Evolutionary conservation across 495 filamentous ascomycete species (phyloP).

Genomic region (Podospora pseudopauciseta): DNA sequence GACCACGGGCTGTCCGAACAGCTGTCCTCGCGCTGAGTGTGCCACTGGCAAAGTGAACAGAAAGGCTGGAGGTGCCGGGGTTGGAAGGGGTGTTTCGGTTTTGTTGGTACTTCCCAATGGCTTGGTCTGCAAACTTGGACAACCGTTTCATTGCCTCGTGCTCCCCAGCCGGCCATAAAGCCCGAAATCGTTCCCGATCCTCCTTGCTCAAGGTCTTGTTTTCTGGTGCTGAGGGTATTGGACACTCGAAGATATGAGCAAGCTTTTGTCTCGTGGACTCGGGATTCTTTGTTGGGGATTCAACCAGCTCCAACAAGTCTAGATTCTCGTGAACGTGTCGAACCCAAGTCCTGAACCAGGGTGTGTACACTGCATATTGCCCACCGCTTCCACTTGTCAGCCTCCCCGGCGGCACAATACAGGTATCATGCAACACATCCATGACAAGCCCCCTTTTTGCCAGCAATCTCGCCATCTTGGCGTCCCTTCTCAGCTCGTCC

Average conservation of each 20-base stretch:
- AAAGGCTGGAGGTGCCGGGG: slow-evolving; percentile 67
- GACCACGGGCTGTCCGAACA: slow-evolving; percentile 59
- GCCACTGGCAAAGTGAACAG: slow-evolving; percentile 73
- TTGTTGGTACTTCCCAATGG: slow-evolving; percentile 57
- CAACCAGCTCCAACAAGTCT: slow-evolving; percentile 57
- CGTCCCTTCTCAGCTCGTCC: slow-evolving; percentile 72
- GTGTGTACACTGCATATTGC: slow-evolving; percentile 80
- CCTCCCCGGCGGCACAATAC: slow-evolving; percentile 70
- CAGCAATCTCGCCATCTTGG: slow-evolving; percentile 57
- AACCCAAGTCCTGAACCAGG: slow-evolving; percentile 78
- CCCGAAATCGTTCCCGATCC: slow-evolving; percentile 53
- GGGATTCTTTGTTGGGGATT: slow-evolving; percentile 61
- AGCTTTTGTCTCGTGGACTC: slow-evolving; percentile 49
- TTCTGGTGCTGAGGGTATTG: slow-evolving; percentile 61
- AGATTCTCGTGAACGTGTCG: slow-evolving; percentile 64
- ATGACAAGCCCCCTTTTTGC: slow-evolving; percentile 60
- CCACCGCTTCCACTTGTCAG: slow-evolving; percentile 61
- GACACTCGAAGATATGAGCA: slow-evolving; percentile 56
- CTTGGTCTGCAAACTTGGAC: slow-evolving; percentile 65
- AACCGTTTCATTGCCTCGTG: slow-evolving; percentile 66
- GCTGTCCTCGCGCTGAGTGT: slow-evolving; percentile 76
- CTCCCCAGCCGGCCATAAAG: slow-evolving; percentile 77
- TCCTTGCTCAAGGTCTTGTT: slow-evolving; percentile 60
- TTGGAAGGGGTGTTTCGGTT: slow-evolving; percentile 58
- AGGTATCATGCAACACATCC: slow-evolving; percentile 70